Base-by-base conservation (phyloP, 352 stramenopile species). In the Pythium volutum region DNA sequence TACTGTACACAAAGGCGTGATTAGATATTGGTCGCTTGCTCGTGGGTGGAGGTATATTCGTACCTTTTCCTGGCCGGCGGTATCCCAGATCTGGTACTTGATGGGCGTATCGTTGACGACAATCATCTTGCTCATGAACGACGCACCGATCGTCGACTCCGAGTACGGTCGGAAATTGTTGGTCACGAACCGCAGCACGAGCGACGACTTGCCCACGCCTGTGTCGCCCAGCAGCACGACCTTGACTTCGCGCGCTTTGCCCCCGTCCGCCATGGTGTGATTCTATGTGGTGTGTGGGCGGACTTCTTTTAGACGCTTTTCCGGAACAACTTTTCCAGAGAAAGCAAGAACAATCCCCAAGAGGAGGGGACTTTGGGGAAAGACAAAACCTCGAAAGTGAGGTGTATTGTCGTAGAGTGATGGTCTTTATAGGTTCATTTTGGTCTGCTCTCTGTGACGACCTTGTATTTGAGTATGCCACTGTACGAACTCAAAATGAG, bases 11-110 rank as follows among this genome's bases (percentile, higher is more conserved):
- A 46, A 18, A 22, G 55, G 9, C 20, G n/a, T n/a, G n/a, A n/a
- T n/a, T n/a, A n/a, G n/a, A n/a, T n/a, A n/a, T n/a, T n/a, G n/a
- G n/a, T n/a, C n/a, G n/a, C n/a, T n/a, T n/a, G n/a, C n/a, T n/a
- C n/a, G n/a, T n/a, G n/a, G n/a, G n/a, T n/a, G n/a, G n/a, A n/a
- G n/a, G n/a, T n/a, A n/a, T n/a, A n/a, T n/a, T n/a, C 84, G 59
- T 64, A 90, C 79, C 75, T 94, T 94, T 62, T 99, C 96, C 81
- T 99, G 96, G 16, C 97, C 97, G 33, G 97, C 97, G 15, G 97
- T 99, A 74, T 99, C 96, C 96, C 96, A 99, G 71, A 99, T 98
- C 77, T 98, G 93, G 71, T 98, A 98, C 81, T 98, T 97, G 64
- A 97, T 95, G 48, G 89, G 83, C 46, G 84, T 84, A 67, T 94